Percentiles rank a stretch among this genome's conserved stretches.
Evolutionary conservation across 2,329 filamentous ascomycete genomes (phyloP).

Genomic region (Thermothelomyces thermophilus): DNA sequence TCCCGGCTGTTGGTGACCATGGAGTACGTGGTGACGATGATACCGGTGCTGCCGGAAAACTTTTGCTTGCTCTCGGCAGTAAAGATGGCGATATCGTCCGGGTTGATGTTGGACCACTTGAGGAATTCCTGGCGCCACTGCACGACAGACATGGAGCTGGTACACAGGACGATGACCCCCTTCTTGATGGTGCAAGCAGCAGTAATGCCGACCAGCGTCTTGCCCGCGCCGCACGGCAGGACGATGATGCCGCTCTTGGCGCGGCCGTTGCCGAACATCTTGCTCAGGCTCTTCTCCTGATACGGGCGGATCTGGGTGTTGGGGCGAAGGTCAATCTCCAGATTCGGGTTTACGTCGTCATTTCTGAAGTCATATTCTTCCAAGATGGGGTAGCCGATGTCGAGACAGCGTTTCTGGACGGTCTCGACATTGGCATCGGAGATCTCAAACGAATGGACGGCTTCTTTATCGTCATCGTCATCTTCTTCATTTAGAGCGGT

Average conservation of each 20-base stretch:
- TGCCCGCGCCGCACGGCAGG: conserved; percentile 90
- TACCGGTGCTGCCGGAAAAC: conserved; percentile 84
- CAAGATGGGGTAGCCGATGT: conserved; percentile 77
- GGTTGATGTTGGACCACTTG: conserved; percentile 94
- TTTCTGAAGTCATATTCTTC: conserved; percentile 98
- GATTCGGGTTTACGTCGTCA: conserved; percentile 78
- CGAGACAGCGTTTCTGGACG: conserved; percentile 84
- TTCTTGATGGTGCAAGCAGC: conserved; percentile 98
- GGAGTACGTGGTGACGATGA: conserved; percentile 95
- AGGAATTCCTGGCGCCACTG: conserved; percentile 96
- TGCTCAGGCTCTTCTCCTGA: conserved; percentile 94
- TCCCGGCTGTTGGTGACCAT: conserved; percentile 94
- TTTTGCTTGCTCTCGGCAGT: conserved; percentile 83
- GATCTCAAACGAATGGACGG: conserved; percentile 92
- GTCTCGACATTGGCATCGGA: conserved; percentile 72
- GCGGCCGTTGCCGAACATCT: conserved; percentile 98
- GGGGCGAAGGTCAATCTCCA: conserved; percentile 89
- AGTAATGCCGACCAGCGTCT: conserved; percentile 96
- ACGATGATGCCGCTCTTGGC: conserved; percentile 98
- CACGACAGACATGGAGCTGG: conserved; percentile 94
- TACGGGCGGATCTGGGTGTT: conserved; percentile 88
- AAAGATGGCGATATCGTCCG: conserved; percentile 89
- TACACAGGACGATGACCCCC: conserved; percentile 89
- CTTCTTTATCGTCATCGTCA: conserved; percentile 71
- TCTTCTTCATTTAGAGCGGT: conserved; percentile 67